Percentiles rank a stretch among this genome's conserved stretches.
These are phyloP conservation scores for Passalora sequoiae DNA, from an alignment of 2,329 filamentous ascomycete species.

Conservation along the genomic window DNA sequence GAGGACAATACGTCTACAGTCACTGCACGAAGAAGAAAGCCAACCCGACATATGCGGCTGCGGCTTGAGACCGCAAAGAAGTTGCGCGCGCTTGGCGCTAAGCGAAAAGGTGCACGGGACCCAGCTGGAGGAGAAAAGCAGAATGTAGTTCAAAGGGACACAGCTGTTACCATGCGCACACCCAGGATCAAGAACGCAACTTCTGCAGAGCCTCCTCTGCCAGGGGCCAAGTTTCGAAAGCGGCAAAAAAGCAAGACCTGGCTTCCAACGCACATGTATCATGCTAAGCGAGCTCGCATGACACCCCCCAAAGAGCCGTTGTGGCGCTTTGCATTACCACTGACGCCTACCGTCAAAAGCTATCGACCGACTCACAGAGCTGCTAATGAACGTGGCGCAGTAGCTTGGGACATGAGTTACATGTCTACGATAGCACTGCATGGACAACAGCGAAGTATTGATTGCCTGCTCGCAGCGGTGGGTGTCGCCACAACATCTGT, in stretches of 20 bases:
- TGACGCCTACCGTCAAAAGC: conserved; percentile 82
- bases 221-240: conserved; percentile 70
- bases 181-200: conserved; percentile 67
- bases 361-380: conserved; percentile 84
- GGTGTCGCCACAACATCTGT: conserved; percentile 46
- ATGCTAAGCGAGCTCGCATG: conserved; percentile 88
- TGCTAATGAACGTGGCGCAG: conserved; percentile 65
- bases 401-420: conserved; percentile 93
- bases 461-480: conserved; percentile 61
- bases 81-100: conserved; percentile 57
- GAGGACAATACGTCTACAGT: conserved; percentile 88
- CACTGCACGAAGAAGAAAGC: conserved; percentile 59
- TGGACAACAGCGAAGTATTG: conserved; percentile 60
- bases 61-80: conserved; percentile 72
- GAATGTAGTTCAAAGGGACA: conserved; percentile 15
- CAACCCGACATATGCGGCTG: conserved; percentile 49
- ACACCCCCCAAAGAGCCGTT: conserved; percentile 68
- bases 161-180: conserved; percentile 35
- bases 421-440: conserved; percentile 78
- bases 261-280: conserved; percentile 91
- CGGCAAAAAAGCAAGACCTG: conserved; percentile 85
- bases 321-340: conserved; percentile 85
- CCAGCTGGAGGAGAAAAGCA: conserved; percentile 11
- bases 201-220: conserved; percentile 59
- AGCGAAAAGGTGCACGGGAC: conserved; percentile 30